These are phyloP conservation scores for Cladosporium velox DNA, from an alignment of 2,329 filamentous ascomycete species.

Conservation along the genomic window DNA sequence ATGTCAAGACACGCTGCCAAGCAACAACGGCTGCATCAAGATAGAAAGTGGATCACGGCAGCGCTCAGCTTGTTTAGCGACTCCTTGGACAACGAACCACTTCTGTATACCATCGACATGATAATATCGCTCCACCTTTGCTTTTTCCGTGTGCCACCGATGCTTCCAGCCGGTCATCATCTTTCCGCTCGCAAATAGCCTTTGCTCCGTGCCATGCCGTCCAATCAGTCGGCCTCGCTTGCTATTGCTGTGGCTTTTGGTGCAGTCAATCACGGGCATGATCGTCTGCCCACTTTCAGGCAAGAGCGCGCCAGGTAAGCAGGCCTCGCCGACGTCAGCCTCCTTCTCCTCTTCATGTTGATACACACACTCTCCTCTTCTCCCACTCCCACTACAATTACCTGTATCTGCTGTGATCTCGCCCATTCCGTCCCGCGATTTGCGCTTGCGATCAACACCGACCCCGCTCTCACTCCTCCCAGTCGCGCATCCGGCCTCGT, in stretches of 20 bases:
- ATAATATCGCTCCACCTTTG: not conserved
- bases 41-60: conserved; percentile 18
- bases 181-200: conserved; percentile 5
- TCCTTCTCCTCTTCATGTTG: not conserved
- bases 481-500: conserved; percentile 3
- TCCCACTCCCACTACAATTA: not conserved
- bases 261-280: conserved; percentile 14
- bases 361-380: not conserved
- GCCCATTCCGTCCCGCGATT: conserved; percentile 1
- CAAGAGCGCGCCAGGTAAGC: conserved; percentile 13
- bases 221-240: conserved; percentile 16
- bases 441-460: conserved; percentile 12
- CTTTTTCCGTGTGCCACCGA: not conserved
- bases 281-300: conserved; percentile 8
- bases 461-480: conserved; percentile 1
- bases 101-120: not conserved
- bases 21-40: conserved; percentile 10
- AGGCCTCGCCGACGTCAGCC: conserved; percentile 8
- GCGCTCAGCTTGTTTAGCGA: conserved; percentile 8
- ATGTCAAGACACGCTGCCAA: not conserved
- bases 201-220: conserved; percentile 5
- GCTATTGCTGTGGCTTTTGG: not conserved
- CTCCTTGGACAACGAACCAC: not conserved
- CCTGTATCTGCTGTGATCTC: not conserved
- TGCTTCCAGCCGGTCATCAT: not conserved